Evolutionary conservation across 257 asterid genomes (phyloP), one percentile per base, ranked within the genome.

Genomic region (Penstemon barbatus): DNA sequence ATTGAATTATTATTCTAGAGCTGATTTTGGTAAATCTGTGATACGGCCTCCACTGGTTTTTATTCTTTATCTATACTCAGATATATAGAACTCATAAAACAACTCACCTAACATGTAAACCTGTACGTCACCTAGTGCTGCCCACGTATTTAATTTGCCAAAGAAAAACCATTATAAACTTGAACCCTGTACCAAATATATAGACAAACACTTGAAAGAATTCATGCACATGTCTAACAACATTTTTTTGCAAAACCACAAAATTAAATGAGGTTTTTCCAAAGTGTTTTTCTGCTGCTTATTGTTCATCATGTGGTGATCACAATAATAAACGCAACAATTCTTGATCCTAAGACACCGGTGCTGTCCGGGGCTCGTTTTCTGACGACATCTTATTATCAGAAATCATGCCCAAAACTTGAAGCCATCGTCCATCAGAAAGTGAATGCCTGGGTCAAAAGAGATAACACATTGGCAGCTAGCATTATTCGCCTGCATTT

Each of bases 401-500:
- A 44, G 7, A 50, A 69, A 0, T 78, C 84, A 49, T 89, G 98
- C 69, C 96, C 98, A 3, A 70, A 80, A 4, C 73, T 81, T 13
- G 95, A 92, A 62, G 7, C 33, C 73, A 87, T 89, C 41, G 76
- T 92, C 75, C 73, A 79, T 2, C 70, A 74, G 1, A 89, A 73
- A 77, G 66, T 89, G 57, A 68, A 18, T 3, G 74, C 83, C 11
- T 87, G 95, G 98, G 66, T 86, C 67, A 63, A 68, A 53, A 68
- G 8, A 7, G 98, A 92, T 53, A 56, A 61, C 74, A 81, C 95
- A 0, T 45, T 92, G 71, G 98, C 95, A 61, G 78, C 98, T 3
- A 76, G 85, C 68, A 77, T 92, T 75, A 84, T 89, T 37, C 92
- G 95, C 73, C 84, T 89, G 69, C 96, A 89, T 59, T 91, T 87